Base-by-base conservation (phyloP, 768 basidiomycete genomes). In the Rhizopogon salebrosus region DNA sequence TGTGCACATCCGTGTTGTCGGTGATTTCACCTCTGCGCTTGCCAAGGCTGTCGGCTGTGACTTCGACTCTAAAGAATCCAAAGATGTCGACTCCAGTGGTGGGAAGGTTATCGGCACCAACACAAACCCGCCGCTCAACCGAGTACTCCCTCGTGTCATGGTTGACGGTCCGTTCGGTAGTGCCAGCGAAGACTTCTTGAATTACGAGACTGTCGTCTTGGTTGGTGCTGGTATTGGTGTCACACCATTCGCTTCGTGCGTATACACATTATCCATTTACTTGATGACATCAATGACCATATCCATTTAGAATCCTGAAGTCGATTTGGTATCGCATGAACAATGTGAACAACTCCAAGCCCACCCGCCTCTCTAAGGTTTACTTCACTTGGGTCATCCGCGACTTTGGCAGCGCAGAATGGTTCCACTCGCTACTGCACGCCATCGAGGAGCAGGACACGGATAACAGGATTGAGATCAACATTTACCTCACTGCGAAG, bases 241-340 rank as follows among this genome's bases (percentile, higher is more conserved):
- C 34, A 97, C 95, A 0, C 95, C 95, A 3, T 97, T 98, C 61
- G 93, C 95, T 49, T 92, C 89, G 86, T 95, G 64, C 77, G 91
- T 66, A 20, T 0, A 39, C 41, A 11, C 39, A 31, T 14, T 23
- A 49, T 42, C 39, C 20, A 11, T 34, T 31, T 52, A 53, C 37
- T 41, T 29, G 20, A 24, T 24, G 26, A 39, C 43, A 42, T 49
- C 38, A 35, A 23, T 49, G 20, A 58, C 51, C 42, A 45, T 48
- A 16, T 54, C n/a, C 18, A 9, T 46, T 46, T 57, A 89, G 87
- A 48, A 92, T 91, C 60, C 71, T 92, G 51, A 92, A 95, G 69
- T 86, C 88, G 13, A 91, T 95, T 62, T 95, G 93, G 93, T 98
- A 97, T 73, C 87, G 92, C 53, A 88, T 95, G 88, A 95, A 94